Evolutionary conservation across 23 red algal genomes (phyloP).

Genomic region (Gracilaria vermiculophylla): DNA sequence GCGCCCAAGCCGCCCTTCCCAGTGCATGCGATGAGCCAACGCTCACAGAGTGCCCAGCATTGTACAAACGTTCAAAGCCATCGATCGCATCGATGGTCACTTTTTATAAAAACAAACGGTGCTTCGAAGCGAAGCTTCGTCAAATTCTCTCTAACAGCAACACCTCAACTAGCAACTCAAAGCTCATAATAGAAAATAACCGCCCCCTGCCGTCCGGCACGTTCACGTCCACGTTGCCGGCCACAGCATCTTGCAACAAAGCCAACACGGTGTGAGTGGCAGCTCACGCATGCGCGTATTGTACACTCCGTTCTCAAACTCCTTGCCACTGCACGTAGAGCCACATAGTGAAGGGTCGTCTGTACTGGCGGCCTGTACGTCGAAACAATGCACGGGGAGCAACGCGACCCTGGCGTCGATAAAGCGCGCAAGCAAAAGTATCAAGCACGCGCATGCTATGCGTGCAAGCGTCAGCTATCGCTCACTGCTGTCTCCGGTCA

Average conservation of each 20-base stretch:
- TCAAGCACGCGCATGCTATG: not conserved
- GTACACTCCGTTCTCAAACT: not conserved
- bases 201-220: not conserved
- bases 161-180: not conserved
- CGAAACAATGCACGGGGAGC: conserved; percentile 3
- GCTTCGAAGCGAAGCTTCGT: not conserved
- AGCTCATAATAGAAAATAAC: not conserved
- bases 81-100: not conserved
- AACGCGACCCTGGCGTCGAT: not conserved
- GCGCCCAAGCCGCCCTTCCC: too few species aligned
- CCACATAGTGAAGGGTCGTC: not conserved
- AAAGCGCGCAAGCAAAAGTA: not conserved
- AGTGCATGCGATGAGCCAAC: too few species aligned
- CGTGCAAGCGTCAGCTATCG: not conserved
- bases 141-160: not conserved
- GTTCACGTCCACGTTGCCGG: not conserved
- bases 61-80: not conserved
- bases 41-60: too few species aligned
- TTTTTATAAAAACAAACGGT: not conserved
- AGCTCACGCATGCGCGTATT: not conserved
- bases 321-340: not conserved
- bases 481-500: not conserved
- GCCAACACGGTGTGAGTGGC: not conserved
- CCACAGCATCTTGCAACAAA: not conserved
- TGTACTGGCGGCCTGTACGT: conserved; percentile 25